Percentiles rank a stretch among this genome's conserved stretches.
Evolutionary conservation across 2,329 filamentous ascomycete species (phyloP).

Genomic region (Claviceps fusiformis): DNA sequence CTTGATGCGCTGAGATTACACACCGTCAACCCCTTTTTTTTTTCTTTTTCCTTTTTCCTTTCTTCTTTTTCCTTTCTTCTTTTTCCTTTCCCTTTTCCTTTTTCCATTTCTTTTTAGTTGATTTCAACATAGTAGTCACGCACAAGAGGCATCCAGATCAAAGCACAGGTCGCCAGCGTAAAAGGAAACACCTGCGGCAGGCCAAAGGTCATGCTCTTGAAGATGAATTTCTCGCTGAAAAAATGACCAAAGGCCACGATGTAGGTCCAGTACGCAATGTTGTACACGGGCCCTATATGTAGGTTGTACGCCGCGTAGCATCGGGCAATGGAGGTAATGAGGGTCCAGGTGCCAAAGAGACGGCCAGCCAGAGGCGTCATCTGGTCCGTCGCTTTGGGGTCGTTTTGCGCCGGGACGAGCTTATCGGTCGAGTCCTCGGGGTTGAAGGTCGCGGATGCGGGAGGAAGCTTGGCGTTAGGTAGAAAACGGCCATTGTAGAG

Average conservation of each 20-base stretch:
- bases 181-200: constrained; percentile 43
- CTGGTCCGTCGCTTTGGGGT: constrained; percentile 38
- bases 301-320: constrained; percentile 78
- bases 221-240: constrained; percentile 66
- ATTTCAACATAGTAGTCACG: constrained; percentile 53
- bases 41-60: too few relatives aligned
- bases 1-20: not conserved
- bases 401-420: constrained; percentile 31
- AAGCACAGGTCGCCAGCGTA: constrained; percentile 32
- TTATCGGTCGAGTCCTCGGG: constrained; percentile 41
- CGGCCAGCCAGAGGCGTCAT: constrained; percentile 65
- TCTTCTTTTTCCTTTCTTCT: too few relatives aligned
- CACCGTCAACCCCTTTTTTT: not conserved
- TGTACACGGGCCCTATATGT: constrained; percentile 56
- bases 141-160: constrained; percentile 52
- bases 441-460: constrained; percentile 28
- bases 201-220: constrained; percentile 57
- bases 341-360: constrained; percentile 80
- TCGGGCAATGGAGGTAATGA: constrained; percentile 62
- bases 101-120: constrained; percentile 11
- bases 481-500: constrained; percentile 63
- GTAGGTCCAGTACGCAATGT: constrained; percentile 73
- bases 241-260: constrained; percentile 67
- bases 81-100: too few relatives aligned
- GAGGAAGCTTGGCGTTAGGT: constrained; percentile 31